Evolutionary conservation across 2,329 filamentous ascomycete genomes (phyloP), one percentile per base, ranked within the genome.

Genomic region (Penicillium sp.): DNA sequence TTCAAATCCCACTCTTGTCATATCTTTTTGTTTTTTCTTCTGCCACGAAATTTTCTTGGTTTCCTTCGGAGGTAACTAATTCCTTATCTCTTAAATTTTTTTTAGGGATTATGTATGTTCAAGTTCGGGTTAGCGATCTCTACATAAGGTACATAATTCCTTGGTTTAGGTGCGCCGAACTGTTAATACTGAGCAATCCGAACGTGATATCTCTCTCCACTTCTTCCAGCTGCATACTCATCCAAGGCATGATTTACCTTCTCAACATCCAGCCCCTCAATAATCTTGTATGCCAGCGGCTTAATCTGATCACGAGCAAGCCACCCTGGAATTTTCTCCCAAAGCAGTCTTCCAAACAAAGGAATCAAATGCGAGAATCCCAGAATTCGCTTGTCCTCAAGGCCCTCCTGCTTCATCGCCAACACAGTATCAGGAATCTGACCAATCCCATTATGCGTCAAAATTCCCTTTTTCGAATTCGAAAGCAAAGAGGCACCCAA

Each of bases 241-340:
- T 78, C 75, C 50, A 79, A 56, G 9, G 72, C 67, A 48, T 67
- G 63, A 61, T 78, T 78, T 4, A 76, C 71, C 54, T 68, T 70
- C 6, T 65, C 70, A 4, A 64, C 66, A 53, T 68, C 64, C 54
- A 76, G 58, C 0, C 71, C 75, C 37, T 76, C 55, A 27, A 74
- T 66, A 13, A 73, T 67, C 8, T 59, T 64, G 65, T 66, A 76
- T 19, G 49, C 54, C 16, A 65, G 45, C 16, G 73, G 67, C 58
- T 60, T 67, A 33, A 78, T 65, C 53, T 71, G 59, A 2, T 73
- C 71, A 10, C 60, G 53, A 47, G 60, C 63, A 24, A 77, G 29
- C 59, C 65, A 77, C 21, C 56, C 61, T 1, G 65, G 62, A 3
- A 77, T 45, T 2, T 58, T 37, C 21, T 65, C 62, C 73, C 73